These are phyloP conservation scores for Chytriomyces hyalinus DNA, from an alignment of 192 early-diverging fungal genomes.

Conservation along the genomic window DNA sequence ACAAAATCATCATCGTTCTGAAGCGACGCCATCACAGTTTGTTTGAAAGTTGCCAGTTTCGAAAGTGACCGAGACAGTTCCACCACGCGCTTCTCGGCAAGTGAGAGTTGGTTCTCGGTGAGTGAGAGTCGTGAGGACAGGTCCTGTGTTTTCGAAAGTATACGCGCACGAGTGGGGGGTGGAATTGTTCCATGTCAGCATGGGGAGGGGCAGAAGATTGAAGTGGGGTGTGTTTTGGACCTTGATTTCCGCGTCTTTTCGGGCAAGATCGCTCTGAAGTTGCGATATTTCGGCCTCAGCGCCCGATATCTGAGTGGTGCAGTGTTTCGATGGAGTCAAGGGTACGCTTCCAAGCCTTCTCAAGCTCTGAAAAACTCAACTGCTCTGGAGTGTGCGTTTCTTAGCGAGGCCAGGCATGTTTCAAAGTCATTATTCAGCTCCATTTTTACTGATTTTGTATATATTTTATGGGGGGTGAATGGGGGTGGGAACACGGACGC, in stretches of 20 bases:
- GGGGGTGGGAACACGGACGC: too few relatives aligned
- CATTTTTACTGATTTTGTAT: too few relatives aligned
- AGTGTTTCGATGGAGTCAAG: background rate
- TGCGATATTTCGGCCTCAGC: background rate
- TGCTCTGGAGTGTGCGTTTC: constrained; percentile 8
- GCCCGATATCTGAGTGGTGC: background rate
- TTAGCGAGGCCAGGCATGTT: background rate
- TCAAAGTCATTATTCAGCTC: constrained; percentile 5
- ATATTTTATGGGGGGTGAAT: too few relatives aligned
- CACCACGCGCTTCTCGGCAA: background rate
- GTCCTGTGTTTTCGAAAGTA: background rate
- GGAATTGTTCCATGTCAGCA: background rate
- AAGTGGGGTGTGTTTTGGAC: background rate
- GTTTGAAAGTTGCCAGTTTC: constrained; percentile 18
- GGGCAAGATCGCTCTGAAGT: constrained; percentile 6
- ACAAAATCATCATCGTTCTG: background rate
- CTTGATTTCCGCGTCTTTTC: constrained; percentile 10
- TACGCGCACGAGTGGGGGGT: background rate
- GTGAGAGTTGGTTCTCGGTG: background rate
- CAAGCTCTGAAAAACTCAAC: background rate
- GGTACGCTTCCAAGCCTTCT: too few relatives aligned
- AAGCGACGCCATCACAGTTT: background rate
- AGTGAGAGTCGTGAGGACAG: background rate
- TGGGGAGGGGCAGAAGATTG: background rate
- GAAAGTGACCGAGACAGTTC: background rate